Conservation (phyloP, 306 rosid species). For the Psophocarpus tetragonolobus region DNA sequence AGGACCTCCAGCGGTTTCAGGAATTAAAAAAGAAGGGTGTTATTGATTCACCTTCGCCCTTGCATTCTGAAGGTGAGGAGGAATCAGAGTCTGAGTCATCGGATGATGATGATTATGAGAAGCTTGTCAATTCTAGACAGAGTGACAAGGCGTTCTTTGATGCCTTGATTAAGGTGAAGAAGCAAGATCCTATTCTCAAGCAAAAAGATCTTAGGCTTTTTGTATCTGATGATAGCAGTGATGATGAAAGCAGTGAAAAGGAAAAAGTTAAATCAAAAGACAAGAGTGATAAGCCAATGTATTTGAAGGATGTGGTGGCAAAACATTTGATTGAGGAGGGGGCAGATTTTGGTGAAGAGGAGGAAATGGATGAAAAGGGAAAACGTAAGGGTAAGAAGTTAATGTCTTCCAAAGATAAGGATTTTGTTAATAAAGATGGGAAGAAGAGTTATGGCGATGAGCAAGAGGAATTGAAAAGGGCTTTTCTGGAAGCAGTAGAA, state of each 20-base stretch:
- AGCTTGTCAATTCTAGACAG: constrained; percentile 26
- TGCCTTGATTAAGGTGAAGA: constrained; percentile 72
- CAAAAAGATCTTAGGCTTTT: constrained; percentile 61
- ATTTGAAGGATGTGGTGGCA: constrained; percentile 77
- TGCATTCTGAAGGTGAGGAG: constrained; percentile 39
- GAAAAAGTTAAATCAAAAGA: constrained; percentile 12
- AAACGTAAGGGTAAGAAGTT: constrained; percentile 41
- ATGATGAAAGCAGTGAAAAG: constrained; percentile 30
- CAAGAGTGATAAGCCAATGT: constrained; percentile 44
- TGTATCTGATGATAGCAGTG: constrained; percentile 46
- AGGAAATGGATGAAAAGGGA: constrained; percentile 24
- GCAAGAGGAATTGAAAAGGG: constrained; percentile 68
- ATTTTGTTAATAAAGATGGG: constrained; percentile 37
- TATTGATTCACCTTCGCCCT: constrained; percentile 37
- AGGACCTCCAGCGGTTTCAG: constrained; percentile 77
- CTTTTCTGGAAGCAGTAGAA: constrained; percentile 57
- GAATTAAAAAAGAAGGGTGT: constrained; percentile 81
- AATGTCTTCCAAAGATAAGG: constrained; percentile 55
- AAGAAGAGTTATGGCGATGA: constrained; percentile 56
- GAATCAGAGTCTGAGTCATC: constrained; percentile 48
- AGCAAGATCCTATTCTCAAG: constrained; percentile 65
- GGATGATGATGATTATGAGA: constrained; percentile 42
- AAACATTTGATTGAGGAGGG: constrained; percentile 74
- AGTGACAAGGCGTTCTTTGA: constrained; percentile 56
- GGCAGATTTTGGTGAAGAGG: constrained; percentile 53